Evolutionary conservation across 2,329 filamentous ascomycete species (phyloP).

Genomic region (Xylaria sp.): DNA sequence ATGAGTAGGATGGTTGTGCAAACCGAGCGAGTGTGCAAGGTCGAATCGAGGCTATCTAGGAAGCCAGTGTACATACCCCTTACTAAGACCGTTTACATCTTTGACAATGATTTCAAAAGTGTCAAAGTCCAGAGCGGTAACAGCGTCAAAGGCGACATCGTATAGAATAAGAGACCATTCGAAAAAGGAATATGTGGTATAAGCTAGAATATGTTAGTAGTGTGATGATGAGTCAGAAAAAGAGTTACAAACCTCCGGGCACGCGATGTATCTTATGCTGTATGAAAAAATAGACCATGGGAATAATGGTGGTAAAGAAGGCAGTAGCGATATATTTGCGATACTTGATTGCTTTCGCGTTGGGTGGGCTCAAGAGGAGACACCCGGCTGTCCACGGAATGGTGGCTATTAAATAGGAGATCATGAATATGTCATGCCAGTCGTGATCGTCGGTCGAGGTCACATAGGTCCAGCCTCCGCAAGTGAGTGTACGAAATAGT

Average conservation of each 20-base stretch:
- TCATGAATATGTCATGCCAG: conserved; percentile 99
- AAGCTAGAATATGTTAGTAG: conserved; percentile 64
- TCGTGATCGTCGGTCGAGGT: conserved; percentile 98
- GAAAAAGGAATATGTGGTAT: conserved; percentile 97
- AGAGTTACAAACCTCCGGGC: conserved; percentile 74
- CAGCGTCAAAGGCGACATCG: conserved; percentile 94
- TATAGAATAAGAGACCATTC: conserved; percentile 95
- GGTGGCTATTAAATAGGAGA: conserved; percentile 92
- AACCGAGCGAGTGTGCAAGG: conserved; percentile 39
- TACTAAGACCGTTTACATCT: conserved; percentile 87
- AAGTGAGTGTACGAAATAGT: conserved; percentile 87
- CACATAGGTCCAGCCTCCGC: conserved; percentile 97
- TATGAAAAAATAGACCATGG: conserved; percentile 95
- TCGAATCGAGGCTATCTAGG: conserved; percentile 70
- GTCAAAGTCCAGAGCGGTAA: conserved; percentile 90
- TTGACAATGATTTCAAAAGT: conserved; percentile 86
- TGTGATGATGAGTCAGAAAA: background rate
- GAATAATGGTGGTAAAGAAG: conserved; percentile 91
- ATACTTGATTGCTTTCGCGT: conserved; percentile 82
- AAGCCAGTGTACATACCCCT: conserved; percentile 98
- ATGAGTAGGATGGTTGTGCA: conserved; percentile 9
- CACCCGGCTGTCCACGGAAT: conserved; percentile 95
- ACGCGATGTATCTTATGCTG: conserved; percentile 97
- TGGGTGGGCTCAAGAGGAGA: conserved; percentile 83
- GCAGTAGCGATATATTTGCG: conserved; percentile 80